phyloP scores from a whole-genome alignment of 108 stramenopile genomes.

The Discostella stelligeroides region DNA sequence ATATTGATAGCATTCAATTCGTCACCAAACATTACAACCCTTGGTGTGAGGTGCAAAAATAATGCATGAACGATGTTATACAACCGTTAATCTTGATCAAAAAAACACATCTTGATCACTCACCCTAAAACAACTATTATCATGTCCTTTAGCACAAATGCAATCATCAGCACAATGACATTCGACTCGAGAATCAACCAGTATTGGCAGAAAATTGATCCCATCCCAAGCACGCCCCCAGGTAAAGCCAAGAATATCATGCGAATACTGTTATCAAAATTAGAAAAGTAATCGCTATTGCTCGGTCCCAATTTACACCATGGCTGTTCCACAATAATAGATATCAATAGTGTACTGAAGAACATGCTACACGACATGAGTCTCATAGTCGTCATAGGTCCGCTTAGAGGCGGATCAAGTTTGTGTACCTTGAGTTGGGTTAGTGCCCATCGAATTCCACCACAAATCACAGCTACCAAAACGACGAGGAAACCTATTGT shows the following conservation, averaged over 20 bases:
- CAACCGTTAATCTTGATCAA: not conserved
- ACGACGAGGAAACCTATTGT: conserved; percentile 70
- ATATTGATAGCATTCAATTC: conserved; percentile 64
- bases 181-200: conserved; percentile 80
- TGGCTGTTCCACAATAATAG: conserved; percentile 69
- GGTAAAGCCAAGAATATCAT: conserved; percentile 62
- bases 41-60: too few species aligned
- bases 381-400: conserved; percentile 85
- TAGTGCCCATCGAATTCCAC: conserved; percentile 86
- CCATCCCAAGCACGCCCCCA: conserved; percentile 79
- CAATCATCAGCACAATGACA: conserved; percentile 90
- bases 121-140: conserved; percentile 82
- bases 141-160: conserved; percentile 89
- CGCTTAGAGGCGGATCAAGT: conserved; percentile 80
- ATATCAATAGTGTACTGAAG: conserved; percentile 65
- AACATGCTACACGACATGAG: conserved; percentile 83
- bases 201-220: conserved; percentile 88
- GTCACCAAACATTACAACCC: conserved; percentile 75
- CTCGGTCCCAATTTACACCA: conserved; percentile 56
- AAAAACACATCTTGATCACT: conserved; percentile 11
- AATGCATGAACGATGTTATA: too few species aligned
- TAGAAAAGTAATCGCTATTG: conserved; percentile 36
- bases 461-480: conserved; percentile 62
- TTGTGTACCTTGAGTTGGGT: conserved; percentile 79
- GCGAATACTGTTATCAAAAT: conserved; percentile 36